These are phyloP conservation scores for Aphanomyces invadans DNA, from an alignment of 352 stramenopile genomes.

Conservation along the genomic window DNA sequence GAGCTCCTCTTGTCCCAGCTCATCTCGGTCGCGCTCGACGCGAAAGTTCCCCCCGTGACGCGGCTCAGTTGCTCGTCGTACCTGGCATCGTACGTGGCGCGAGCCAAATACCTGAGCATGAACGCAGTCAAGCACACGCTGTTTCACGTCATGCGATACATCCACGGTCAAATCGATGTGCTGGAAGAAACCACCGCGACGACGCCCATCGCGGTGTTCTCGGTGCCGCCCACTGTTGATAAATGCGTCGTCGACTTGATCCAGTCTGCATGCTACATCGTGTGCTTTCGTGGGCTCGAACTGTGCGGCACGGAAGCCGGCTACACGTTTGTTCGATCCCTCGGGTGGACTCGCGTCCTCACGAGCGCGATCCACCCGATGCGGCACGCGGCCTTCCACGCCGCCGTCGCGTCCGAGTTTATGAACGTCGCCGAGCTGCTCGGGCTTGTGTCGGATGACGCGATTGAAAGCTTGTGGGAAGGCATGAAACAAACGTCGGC, in stretches of 20 bases:
- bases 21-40: slow-evolving; percentile 58
- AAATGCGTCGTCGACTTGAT: slow-evolving; percentile 81
- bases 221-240: slow-evolving; percentile 26
- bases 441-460: slow-evolving; percentile 65
- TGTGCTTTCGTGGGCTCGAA: slow-evolving; percentile 93
- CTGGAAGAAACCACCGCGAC: slow-evolving; percentile 36
- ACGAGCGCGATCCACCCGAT: slow-evolving; percentile 38
- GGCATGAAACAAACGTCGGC: slow-evolving; percentile 35
- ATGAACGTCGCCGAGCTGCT: slow-evolving; percentile 73
- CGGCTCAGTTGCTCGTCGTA: slow-evolving; percentile 92
- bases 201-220: neutral
- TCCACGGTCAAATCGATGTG: slow-evolving; percentile 90
- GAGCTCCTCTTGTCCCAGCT: slow-evolving; percentile 80
- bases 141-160: slow-evolving; percentile 90
- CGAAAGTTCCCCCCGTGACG: slow-evolving; percentile 65
- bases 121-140: slow-evolving; percentile 90
- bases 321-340: slow-evolving; percentile 71
- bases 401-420: slow-evolving; percentile 73
- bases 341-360: slow-evolving; percentile 73
- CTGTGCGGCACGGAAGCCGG: slow-evolving; percentile 60
- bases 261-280: slow-evolving; percentile 96
- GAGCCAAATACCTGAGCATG: slow-evolving; percentile 89
- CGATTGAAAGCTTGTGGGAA: slow-evolving; percentile 63
- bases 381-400: slow-evolving; percentile 65
- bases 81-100: slow-evolving; percentile 93